Conservation (phyloP, 805 yeast genomes). For the Candida anglica region DNA sequence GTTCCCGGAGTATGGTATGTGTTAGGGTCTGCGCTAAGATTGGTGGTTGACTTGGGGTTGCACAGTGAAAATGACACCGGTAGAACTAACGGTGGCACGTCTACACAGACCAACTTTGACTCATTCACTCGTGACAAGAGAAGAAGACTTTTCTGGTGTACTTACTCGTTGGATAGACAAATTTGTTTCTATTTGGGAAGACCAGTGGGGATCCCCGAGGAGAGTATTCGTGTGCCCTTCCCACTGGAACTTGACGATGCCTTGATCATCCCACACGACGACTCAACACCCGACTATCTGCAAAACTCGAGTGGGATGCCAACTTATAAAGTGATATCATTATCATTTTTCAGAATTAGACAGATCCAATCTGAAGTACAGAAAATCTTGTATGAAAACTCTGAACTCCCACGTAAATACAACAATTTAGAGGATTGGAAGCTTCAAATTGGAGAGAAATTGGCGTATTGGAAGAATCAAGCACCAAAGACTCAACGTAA, state of each 20-base stretch:
- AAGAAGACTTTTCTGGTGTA: slow-evolving; percentile 83
- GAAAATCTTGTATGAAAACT: slow-evolving; percentile 63
- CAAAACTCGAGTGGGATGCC: slow-evolving; percentile 36
- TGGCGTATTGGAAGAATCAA: slow-evolving; percentile 60
- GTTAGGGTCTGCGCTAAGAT: slow-evolving; percentile 72
- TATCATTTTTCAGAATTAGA: slow-evolving; percentile 66
- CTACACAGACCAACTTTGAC: slow-evolving; percentile 31
- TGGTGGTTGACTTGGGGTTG: slow-evolving; percentile 80
- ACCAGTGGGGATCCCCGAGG: slow-evolving; percentile 87
- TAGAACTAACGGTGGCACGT: slow-evolving; percentile 7
- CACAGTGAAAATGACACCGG: slow-evolving; percentile 54
- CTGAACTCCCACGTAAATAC: slow-evolving; percentile 66
- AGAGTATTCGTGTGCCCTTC: slow-evolving; percentile 63
- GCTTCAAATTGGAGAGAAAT: slow-evolving; percentile 40
- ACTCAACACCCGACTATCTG: slow-evolving; percentile 34
- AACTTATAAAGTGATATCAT: slow-evolving; percentile 65
- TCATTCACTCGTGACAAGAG: slow-evolving; percentile 64
- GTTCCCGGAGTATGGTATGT: slow-evolving; percentile 93
- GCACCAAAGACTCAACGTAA: slow-evolving; percentile 53
- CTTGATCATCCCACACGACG: slow-evolving; percentile 37
- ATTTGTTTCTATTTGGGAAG: slow-evolving; percentile 82
- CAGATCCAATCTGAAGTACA: slow-evolving; percentile 76
- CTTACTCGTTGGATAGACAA: slow-evolving; percentile 81
- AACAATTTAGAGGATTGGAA: slow-evolving; percentile 60
- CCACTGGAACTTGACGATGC: slow-evolving; percentile 78